These are phyloP conservation scores for Apiospora malaysiana DNA, from an alignment of 2,329 filamentous ascomycete species.

Conservation along the genomic window DNA sequence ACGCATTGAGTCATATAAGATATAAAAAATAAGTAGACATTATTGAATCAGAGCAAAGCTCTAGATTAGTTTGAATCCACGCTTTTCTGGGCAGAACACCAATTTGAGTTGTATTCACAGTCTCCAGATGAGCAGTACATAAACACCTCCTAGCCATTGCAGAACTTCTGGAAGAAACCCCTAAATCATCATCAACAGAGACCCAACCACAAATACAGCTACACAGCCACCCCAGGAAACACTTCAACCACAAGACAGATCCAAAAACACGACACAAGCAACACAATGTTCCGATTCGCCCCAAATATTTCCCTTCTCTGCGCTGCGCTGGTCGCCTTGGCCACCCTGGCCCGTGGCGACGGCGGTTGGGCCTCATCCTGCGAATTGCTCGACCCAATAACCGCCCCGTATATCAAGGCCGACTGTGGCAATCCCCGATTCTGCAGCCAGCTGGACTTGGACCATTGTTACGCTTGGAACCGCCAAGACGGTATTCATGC, in stretches of 20 bases:
- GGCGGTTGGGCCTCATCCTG: background rate
- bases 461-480: conserved; percentile 12
- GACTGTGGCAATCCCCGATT: conserved; percentile 22
- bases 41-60: no score
- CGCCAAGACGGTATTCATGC: background rate
- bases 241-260: no score
- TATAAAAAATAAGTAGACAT: no score
- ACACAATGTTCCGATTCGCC: background rate
- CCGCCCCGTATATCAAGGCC: background rate
- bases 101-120: no score
- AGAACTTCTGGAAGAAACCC: no score
- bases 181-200: no score
- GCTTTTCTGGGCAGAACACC: no score
- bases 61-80: no score
- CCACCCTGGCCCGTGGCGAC: background rate
- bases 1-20: no score
- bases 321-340: background rate
- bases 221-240: background rate
- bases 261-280: background rate
- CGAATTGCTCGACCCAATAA: no score
- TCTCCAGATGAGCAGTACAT: no score
- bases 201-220: background rate
- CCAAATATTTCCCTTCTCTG: background rate
- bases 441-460: conserved; percentile 15
- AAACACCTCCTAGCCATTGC: no score